Evolutionary conservation across 306 rosid genomes (phyloP), one percentile per base, ranked within the genome.

Genomic region (Malus asiatica): DNA sequence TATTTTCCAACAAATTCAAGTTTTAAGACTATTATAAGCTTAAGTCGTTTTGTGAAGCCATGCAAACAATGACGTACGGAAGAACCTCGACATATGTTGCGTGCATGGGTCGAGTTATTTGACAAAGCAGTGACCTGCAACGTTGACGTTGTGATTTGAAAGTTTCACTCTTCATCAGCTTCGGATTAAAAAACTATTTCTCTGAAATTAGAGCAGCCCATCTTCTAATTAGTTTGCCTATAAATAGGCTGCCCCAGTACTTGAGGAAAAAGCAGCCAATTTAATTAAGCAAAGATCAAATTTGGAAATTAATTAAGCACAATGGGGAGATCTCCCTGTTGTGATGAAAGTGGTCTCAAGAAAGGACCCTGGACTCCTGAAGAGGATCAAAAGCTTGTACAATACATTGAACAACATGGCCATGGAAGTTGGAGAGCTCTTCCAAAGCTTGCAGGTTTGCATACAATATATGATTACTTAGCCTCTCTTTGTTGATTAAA

Each of bases 361-460:
- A 87, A 88, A 84, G 98, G 98, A 59, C 96, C 98, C 0, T 93
- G 93, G 98, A 91, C 93, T 68, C 88, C 93, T 51, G 97, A 91
- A 76, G 96, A 89, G 78, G 97, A 93, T 77, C 82, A 93, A 38
- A 80, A 89, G 87, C 93, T 93, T 42, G 90, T 93, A 16, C 79
- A 86, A 4, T 87, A 87, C 86, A 91, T 93, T 72, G 78, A 89
- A 38, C 70, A 84, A 82, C 91, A 93, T 72, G 98, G 93, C 76
- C 90, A 88, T 85, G 96, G 93, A 68, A 93, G 97, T 75, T 91
- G 96, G 98, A 85, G 97, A 78, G 91, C 92, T 13, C 96, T 93
- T 74, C 96, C 98, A 60, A 88, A 86, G 82, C 91, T 89, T 66
- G 96, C 96, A 8, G 96, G 98, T 90, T 45, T 42, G 42, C 19